Conservation (phyloP, 1,284 basidiomycete genomes). For the Cutaneotrichosporon sp. region DNA sequence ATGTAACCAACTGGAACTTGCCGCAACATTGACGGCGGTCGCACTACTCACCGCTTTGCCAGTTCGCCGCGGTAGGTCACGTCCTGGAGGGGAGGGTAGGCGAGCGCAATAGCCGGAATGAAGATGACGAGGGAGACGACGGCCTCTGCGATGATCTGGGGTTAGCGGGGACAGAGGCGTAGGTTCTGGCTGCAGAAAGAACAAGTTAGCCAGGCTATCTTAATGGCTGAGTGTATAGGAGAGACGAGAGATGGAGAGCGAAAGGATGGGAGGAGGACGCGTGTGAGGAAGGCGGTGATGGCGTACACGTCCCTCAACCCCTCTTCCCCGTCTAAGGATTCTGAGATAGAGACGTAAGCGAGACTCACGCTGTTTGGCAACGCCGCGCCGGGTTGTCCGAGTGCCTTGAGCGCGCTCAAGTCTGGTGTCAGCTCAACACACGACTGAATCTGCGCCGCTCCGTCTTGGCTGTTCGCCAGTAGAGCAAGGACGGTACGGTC, state of each 20-base stretch:
- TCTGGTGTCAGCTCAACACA: slow-evolving; percentile 29
- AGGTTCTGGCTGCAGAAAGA: not conserved
- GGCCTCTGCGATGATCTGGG: slow-evolving; percentile 50
- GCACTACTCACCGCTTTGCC: slow-evolving; percentile 41
- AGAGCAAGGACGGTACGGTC: not conserved
- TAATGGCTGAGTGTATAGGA: too few relatives aligned
- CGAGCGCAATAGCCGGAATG: slow-evolving; percentile 42
- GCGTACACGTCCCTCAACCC: too few relatives aligned
- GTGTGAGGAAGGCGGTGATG: not conserved
- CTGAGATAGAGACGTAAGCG: not conserved
- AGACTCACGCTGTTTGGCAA: slow-evolving; percentile 46
- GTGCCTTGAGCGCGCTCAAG: slow-evolving; percentile 50
- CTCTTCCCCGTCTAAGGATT: too few relatives aligned
- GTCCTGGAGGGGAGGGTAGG: slow-evolving; percentile 40
- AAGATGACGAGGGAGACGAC: slow-evolving; percentile 44
- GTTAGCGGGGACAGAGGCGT: not conserved
- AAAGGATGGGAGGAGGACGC: not conserved
- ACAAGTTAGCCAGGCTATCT: not conserved
- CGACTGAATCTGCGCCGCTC: not conserved
- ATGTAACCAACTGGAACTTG: not conserved
- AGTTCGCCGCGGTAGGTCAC: slow-evolving; percentile 52
- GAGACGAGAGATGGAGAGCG: not conserved
- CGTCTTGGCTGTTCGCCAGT: not conserved
- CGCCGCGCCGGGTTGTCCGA: slow-evolving; percentile 33
- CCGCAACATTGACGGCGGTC: not conserved